Base-by-base conservation (phyloP, 768 basidiomycete species). In the Suillus sp. region DNA sequence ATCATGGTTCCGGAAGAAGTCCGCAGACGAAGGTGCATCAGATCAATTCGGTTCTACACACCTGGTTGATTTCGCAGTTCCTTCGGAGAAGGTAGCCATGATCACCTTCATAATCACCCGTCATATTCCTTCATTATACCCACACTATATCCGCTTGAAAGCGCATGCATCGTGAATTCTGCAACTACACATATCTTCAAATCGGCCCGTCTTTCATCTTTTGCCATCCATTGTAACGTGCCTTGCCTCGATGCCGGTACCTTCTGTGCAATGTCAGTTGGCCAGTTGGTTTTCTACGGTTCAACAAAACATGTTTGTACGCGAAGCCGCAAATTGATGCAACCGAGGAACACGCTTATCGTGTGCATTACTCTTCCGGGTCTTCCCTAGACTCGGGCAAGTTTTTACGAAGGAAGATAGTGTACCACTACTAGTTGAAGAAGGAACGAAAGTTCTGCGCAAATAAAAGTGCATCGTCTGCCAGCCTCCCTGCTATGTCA, bases 1-100 rank as follows among this genome's bases (percentile, higher is more conserved):
- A 62, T 73, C 61, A 56, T 63, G 68, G 67, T 72, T 71, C 51
- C 0, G 67, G 70, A 53, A 61, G 63, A 42, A 65, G 42, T 1
- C 69, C 67, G 30, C 72, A 72, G 58, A 75, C 85, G 89, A 35
- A 84, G 81, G 51, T 83, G 83, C 38, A 87, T 91, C 67, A 87
- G 89, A 71, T 89, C 89, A 11, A 82, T 87, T 2, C 14, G 22
- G 13, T n/a, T 90, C 69, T 86, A 84, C 62, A 81, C 83, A 9
- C 79, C 83, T 4, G 80, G 84, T 8, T 72, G 79, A 47, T 83
- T 88, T 87, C 16, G 77, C 78, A 20, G 74, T 80, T 47, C 77
- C 79, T 32, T 70, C 76, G 22, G 66, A 50, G 3, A 30, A 50
- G 48, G 48, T 50, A 4, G 10, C 27, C 3, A 16, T 18, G 8